Evolutionary conservation across 805 yeast species (phyloP), one percentile per base, ranked within the genome.

Genomic region (Teunomyces barrocoloradensis): DNA sequence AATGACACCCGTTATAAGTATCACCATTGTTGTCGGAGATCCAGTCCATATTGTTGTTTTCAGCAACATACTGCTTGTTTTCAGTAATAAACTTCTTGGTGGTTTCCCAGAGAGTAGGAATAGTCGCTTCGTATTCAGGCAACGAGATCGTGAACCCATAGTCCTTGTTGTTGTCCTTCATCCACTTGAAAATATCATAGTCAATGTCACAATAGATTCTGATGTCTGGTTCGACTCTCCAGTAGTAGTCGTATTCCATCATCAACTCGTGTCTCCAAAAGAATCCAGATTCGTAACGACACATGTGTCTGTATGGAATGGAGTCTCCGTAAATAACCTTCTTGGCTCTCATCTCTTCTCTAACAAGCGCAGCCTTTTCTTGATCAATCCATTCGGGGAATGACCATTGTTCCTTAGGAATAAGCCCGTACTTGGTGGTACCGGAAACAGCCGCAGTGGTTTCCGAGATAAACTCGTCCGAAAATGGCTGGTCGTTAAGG

Each of bases 171-270:
- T 87, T 81, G 48, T 82, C 83, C 55, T 89, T 77, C 86, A 92
- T 78, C 52, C 84, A 78, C 58, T 80, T 78, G 72, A 92, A 92
- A 11, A 97, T 91, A 65, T 92, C 99, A 66, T 83, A 85, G 60
- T 84, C 82, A 49, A 90, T 73, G 66, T 90, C 96, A 75, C 96
- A 89, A 68, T 74, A 84, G 57, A 89, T 79, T 65, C 80, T 79
- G 63, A 87, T 79, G 63, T 82, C 87, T 15, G 97, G 96, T 68
- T 90, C 97, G 46, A 90, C 96, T 70, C 97, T 82, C 97, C 97
- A 90, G 75, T 90, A 90, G 77, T 85, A 90, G 51, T 87, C 89
- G 65, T 82, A 89, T n/a, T 87, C 84, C 46, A 73, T 74, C 76
- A 90, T 64, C 49, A 86, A 61, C 37, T 84, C 84, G 63, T 88